Conservation (phyloP, 2,329 filamentous ascomycete species). For the Sporothrix mexicana region DNA sequence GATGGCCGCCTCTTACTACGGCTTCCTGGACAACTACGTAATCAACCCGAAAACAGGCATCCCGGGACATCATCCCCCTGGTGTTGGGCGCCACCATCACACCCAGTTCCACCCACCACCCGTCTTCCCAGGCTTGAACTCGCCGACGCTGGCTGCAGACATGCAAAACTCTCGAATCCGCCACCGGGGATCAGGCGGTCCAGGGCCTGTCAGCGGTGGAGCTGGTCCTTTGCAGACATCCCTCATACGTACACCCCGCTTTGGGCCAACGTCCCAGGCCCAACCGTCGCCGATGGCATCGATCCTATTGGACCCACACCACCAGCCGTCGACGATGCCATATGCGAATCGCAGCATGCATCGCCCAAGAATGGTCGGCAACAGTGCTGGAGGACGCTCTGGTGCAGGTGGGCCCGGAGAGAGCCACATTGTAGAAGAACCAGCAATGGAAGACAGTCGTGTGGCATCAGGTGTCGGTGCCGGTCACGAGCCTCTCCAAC, state of each 20-base stretch:
- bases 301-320: slow-evolving; percentile 75
- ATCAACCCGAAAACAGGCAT: slow-evolving; percentile 73
- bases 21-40: slow-evolving; percentile 91
- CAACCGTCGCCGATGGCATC: slow-evolving; percentile 72
- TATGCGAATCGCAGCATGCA: slow-evolving; percentile 55
- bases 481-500: slow-evolving; percentile 60
- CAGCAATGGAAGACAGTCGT: slow-evolving; percentile 48
- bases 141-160: slow-evolving; percentile 62
- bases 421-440: slow-evolving; percentile 62
- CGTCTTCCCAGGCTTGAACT: slow-evolving; percentile 73
- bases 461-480: not conserved
- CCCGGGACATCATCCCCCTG: slow-evolving; percentile 64
- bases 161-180: slow-evolving; percentile 59
- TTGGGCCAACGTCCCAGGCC: slow-evolving; percentile 51
- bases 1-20: slow-evolving; percentile 96
- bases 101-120: slow-evolving; percentile 78
- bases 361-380: slow-evolving; percentile 48
- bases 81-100: slow-evolving; percentile 67
- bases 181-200: slow-evolving; percentile 45
- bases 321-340: slow-evolving; percentile 66
- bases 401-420: slow-evolving; percentile 55
- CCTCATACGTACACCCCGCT: slow-evolving; percentile 50
- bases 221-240: slow-evolving; percentile 40
- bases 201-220: slow-evolving; percentile 29
- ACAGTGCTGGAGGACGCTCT: slow-evolving; percentile 39